These are phyloP conservation scores for Vigna angularis DNA, from an alignment of 306 rosid species.

Conservation along the genomic window DNA sequence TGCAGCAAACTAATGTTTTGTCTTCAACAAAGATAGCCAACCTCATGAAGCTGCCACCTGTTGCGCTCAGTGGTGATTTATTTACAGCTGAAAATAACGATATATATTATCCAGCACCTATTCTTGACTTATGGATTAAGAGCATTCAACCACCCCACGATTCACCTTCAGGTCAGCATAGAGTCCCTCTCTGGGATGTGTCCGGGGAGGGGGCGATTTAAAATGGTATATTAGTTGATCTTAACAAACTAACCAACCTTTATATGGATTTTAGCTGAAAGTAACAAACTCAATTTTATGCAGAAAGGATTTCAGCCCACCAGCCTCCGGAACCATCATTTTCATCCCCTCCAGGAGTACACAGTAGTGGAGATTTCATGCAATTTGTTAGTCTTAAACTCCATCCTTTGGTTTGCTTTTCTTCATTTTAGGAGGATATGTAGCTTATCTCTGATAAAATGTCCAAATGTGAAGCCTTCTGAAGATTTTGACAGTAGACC, in stretches of 20 bases:
- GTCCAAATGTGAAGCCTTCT: constrained; percentile 57
- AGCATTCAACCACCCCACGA: constrained; percentile 59
- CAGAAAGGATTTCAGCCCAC: constrained; percentile 59
- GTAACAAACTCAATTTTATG: constrained; percentile 39
- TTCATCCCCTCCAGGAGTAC: constrained; percentile 55
- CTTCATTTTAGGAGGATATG: constrained; percentile 14
- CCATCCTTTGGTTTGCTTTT: constrained; percentile 32
- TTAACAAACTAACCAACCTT: constrained; percentile 18
- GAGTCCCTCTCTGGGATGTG: not conserved
- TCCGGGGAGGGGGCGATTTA: not conserved
- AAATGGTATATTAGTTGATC: constrained; percentile 10
- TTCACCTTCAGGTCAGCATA: constrained; percentile 73
- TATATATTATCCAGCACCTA: constrained; percentile 74
- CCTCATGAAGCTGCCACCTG: constrained; percentile 82
- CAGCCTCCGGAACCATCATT: constrained; percentile 67
- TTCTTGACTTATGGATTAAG: constrained; percentile 73
- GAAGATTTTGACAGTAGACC: constrained; percentile 61
- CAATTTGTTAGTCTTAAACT: constrained; percentile 54
- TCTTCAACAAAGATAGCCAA: constrained; percentile 59
- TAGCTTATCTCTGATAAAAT: constrained; percentile 38
- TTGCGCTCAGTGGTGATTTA: constrained; percentile 60
- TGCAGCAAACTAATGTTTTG: constrained; percentile 54
- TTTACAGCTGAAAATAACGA: constrained; percentile 54
- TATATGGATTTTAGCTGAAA: not conserved
- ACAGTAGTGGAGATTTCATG: constrained; percentile 48